These are phyloP conservation scores for Penicillium sp. DNA, from an alignment of 2,329 filamentous ascomycete species.

Conservation along the genomic window DNA sequence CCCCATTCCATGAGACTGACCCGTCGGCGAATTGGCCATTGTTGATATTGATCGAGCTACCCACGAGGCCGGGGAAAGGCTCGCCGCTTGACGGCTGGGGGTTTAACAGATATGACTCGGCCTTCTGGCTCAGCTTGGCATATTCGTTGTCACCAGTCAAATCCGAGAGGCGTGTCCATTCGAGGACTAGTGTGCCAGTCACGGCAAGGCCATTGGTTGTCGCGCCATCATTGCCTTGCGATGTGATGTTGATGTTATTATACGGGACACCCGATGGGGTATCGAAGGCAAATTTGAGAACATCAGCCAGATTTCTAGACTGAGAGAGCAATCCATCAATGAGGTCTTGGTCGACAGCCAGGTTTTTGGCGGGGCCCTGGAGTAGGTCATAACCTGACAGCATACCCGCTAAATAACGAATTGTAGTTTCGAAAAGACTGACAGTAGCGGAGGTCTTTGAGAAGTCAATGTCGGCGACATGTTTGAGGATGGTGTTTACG, in stretches of 20 bases:
- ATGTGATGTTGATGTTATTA: slow-evolving; percentile 67
- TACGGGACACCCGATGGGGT: slow-evolving; percentile 75
- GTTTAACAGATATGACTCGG: slow-evolving; percentile 69
- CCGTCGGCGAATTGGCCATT: slow-evolving; percentile 71
- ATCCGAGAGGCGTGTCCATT: slow-evolving; percentile 82
- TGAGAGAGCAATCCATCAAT: slow-evolving; percentile 68
- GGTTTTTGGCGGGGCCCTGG: slow-evolving; percentile 63
- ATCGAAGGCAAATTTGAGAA: slow-evolving; percentile 76
- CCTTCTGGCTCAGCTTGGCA: slow-evolving; percentile 67
- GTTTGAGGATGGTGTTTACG: slow-evolving; percentile 71
- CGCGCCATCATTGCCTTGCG: slow-evolving; percentile 54
- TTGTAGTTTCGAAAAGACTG: slow-evolving; percentile 87
- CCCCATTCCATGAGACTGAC: slow-evolving; percentile 75
- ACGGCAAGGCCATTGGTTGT: slow-evolving; percentile 74
- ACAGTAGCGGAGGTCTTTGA: slow-evolving; percentile 63
- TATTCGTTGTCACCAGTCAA: slow-evolving; percentile 71
- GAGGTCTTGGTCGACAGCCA: slow-evolving; percentile 53
- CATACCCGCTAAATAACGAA: slow-evolving; percentile 82
- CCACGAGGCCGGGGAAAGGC: slow-evolving; percentile 78
- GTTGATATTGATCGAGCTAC: slow-evolving; percentile 66
- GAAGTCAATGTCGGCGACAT: slow-evolving; percentile 74
- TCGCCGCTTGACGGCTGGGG: slow-evolving; percentile 67
- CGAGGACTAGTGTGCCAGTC: slow-evolving; percentile 76
- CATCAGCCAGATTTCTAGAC: slow-evolving; percentile 70
- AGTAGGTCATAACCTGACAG: slow-evolving; percentile 73